Evolutionary conservation across 345 rosid genomes (phyloP), one percentile per base, ranked within the genome.

Genomic region (Eutrema heterophyllum): DNA sequence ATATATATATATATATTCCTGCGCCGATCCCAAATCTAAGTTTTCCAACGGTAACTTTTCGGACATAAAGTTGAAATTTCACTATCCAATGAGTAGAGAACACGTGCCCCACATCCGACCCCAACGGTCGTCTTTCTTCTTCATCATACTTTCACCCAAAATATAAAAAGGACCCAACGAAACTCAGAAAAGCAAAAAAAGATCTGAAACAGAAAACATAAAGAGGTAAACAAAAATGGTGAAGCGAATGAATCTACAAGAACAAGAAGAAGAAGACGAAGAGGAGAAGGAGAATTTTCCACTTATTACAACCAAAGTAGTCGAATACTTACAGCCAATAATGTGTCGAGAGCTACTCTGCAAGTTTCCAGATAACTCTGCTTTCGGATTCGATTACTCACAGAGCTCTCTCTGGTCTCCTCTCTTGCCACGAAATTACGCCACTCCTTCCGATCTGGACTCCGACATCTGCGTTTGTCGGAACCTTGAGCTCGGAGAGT

Each of bases 331-430:
- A 78, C 84, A 71, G 58, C 96, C 98, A 32, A 9, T 83, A 48
- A 82, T 90, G 96, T 87, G 92, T 0, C 72, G 61, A 48, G 93
- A 90, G 59, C 93, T 93, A 43, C 96, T 90, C 71, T 83, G 80
- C 78, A 93, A 87, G 76, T 93, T 93, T 82, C 93, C 97, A 4
- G 96, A 93, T 66, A 83, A 77, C 81, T 86, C 97, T 16, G 84
- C 88, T 32, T 82, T 82, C 50, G 97, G 87, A 30, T 90, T 93
- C 66, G 86, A 93, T 26, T 89, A 87, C 78, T 48, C 87, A 12
- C 92, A 89, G 78, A 90, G 97, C 87, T 90, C 98, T 16, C 79
- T 93, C 41, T 93, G 98, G 98, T 93, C 98, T 69, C 97, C 98
- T 48, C 76, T 93, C 32, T 77, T 90, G 46, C 96, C 88, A 39